These are phyloP conservation scores for Echria macrotheca DNA, from an alignment of 495 filamentous ascomycete genomes.

Conservation along the genomic window DNA sequence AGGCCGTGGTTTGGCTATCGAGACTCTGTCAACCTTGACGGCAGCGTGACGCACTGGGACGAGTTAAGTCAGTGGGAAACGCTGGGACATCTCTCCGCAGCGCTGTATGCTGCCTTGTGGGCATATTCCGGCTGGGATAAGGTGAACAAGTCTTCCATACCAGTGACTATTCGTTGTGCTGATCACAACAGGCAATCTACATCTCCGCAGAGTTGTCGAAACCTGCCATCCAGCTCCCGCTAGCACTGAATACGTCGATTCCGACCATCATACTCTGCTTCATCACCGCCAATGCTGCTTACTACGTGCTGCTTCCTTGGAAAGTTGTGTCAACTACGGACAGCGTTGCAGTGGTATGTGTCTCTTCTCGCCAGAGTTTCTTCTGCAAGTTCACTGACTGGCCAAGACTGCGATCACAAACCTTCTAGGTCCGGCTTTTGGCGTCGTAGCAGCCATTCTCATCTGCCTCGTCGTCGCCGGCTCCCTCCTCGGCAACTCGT, in stretches of 20 bases:
- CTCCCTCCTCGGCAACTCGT: conserved; percentile 51
- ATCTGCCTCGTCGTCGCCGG: conserved; percentile 51
- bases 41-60: conserved; percentile 45
- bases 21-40: conserved; percentile 39
- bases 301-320: conserved; percentile 54
- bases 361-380: too few species aligned
- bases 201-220: conserved; percentile 47
- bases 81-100: conserved; percentile 48
- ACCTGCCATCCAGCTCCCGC: conserved; percentile 48
- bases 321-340: conserved; percentile 46
- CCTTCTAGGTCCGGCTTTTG: conserved; percentile 44
- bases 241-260: conserved; percentile 50
- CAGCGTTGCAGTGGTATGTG: conserved; percentile 50
- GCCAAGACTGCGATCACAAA: conserved; percentile 52
- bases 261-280: conserved; percentile 52
- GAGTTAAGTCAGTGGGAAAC: conserved; percentile 41
- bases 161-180: too few species aligned
- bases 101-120: conserved; percentile 52
- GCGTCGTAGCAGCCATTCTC: conserved; percentile 41
- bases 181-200: conserved; percentile 47
- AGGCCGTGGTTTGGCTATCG: conserved; percentile 46
- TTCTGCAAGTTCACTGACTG: too few species aligned
- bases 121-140: conserved; percentile 59
- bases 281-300: conserved; percentile 46
- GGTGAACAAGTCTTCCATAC: too few species aligned